Evolutionary conservation across 306 rosid species (phyloP).

Genomic region (Sindora glabra): DNA sequence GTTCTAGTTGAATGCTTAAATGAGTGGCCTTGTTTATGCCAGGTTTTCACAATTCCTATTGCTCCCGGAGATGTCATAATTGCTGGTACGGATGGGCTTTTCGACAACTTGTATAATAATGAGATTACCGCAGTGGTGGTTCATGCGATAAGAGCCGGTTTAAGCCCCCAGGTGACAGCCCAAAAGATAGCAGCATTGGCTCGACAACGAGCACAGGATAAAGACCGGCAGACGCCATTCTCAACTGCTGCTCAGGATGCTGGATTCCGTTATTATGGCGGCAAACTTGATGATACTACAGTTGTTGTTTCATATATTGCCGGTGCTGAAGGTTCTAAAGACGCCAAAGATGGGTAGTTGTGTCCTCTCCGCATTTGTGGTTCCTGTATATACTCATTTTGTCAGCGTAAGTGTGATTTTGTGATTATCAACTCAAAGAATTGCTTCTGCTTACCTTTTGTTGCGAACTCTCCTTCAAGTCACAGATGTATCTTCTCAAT

Average conservation of each 20-base stretch:
- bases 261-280: constrained; percentile 84
- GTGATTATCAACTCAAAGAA: too few species aligned
- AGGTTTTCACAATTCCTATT: constrained; percentile 85
- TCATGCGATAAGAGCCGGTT: constrained; percentile 72
- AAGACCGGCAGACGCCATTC: constrained; percentile 85
- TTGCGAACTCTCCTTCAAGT: too few species aligned
- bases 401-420: too few species aligned
- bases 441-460: too few species aligned
- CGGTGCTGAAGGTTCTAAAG: constrained; percentile 21
- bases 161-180: constrained; percentile 81
- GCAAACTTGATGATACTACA: constrained; percentile 92
- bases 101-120: constrained; percentile 81
- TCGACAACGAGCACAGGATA: constrained; percentile 85
- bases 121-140: constrained; percentile 94
- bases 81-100: constrained; percentile 92
- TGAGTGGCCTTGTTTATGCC: constrained; percentile 20
- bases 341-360: too few species aligned
- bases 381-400: constrained; percentile 13
- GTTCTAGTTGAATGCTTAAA: constrained; percentile 4
- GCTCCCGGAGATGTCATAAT: constrained; percentile 78
- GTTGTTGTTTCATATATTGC: constrained; percentile 78
- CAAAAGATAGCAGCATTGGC: constrained; percentile 98
- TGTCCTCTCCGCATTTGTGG: too few species aligned
- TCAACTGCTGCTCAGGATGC: constrained; percentile 98
- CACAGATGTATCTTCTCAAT: too few species aligned